Percentiles rank a stretch among this genome's conserved stretches.
Conservation (phyloP, 345 rosid genomes). For the Camelina laxa region DNA sequence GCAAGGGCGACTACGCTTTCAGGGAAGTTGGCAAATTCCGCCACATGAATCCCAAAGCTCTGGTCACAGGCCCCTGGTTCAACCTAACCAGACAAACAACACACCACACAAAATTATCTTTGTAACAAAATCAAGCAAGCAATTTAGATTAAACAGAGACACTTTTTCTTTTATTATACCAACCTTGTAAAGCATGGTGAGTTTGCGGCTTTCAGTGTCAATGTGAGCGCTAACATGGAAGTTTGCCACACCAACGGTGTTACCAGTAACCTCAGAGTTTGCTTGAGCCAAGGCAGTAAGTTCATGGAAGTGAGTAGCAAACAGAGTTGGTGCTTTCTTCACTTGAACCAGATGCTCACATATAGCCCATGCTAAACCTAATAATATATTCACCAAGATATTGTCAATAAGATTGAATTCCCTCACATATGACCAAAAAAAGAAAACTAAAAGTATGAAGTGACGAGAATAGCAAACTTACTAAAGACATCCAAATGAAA, state of each 20-base stretch:
- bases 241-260: conserved; percentile 78
- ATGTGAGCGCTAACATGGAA: conserved; percentile 98
- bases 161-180: conserved; percentile 16
- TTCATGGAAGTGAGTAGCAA: conserved; percentile 98
- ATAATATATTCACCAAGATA: conserved; percentile 43
- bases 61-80: conserved; percentile 98
- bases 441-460: neutral
- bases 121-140: conserved; percentile 6
- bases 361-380: conserved; percentile 99
- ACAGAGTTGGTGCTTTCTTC: conserved; percentile 88
- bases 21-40: conserved; percentile 97
- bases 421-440: neutral
- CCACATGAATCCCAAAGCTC: conserved; percentile 98
- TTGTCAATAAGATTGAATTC: neutral
- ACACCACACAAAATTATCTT: neutral
- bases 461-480: neutral
- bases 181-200: conserved; percentile 98
- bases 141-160: conserved; percentile 6
- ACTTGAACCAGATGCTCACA: conserved; percentile 95
- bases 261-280: conserved; percentile 51
- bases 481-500: neutral
- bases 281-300: conserved; percentile 85
- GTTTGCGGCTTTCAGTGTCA: conserved; percentile 77
- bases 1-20: conserved; percentile 91
- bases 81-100: conserved; percentile 53